Percentiles rank a stretch among this genome's conserved stretches.
These are phyloP conservation scores for Wolfiporia cocos DNA, from an alignment of 1,284 basidiomycete species.

Conservation along the genomic window DNA sequence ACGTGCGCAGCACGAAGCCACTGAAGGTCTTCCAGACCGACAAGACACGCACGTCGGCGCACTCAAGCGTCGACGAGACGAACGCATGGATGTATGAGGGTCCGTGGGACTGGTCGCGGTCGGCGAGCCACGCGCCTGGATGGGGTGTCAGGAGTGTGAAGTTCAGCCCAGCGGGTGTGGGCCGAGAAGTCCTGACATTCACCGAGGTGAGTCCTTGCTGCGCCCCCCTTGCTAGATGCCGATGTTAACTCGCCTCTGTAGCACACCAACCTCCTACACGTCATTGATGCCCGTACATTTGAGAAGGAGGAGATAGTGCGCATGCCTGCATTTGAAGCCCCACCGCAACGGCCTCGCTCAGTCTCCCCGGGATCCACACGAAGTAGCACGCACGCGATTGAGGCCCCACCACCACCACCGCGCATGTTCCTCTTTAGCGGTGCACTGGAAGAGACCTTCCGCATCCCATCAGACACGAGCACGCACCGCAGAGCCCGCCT, in stretches of 20 bases:
- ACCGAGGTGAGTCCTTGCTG: slow-evolving; percentile 57
- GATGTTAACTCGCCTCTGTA: slow-evolving; percentile 22
- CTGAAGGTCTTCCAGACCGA: slow-evolving; percentile 60
- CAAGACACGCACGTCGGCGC: slow-evolving; percentile 32
- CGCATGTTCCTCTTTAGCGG: slow-evolving; percentile 37
- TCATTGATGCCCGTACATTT: slow-evolving; percentile 78
- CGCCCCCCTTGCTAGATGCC: background rate
- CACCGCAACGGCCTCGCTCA: slow-evolving; percentile 20
- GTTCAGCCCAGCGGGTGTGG: slow-evolving; percentile 52
- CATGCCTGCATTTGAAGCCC: slow-evolving; percentile 40
- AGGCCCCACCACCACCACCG: slow-evolving; percentile 21
- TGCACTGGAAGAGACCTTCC: slow-evolving; percentile 51
- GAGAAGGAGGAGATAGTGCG: slow-evolving; percentile 66
- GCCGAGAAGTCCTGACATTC: slow-evolving; percentile 70
- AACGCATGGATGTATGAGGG: slow-evolving; percentile 55
- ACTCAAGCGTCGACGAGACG: slow-evolving; percentile 37
- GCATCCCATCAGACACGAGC: slow-evolving; percentile 30
- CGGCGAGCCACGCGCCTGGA: slow-evolving; percentile 49
- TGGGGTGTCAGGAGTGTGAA: slow-evolving; percentile 78
- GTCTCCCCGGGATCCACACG: slow-evolving; percentile 17
- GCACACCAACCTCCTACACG: slow-evolving; percentile 72
- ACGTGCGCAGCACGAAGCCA: slow-evolving; percentile 66
- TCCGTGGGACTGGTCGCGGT: slow-evolving; percentile 59
- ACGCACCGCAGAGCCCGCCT: slow-evolving; percentile 15
- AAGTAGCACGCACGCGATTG: slow-evolving; percentile 6